phyloP scores from a whole-genome alignment of 225 moss, liverwort and hornwort genomes.

The Pleurozium schreberi region DNA sequence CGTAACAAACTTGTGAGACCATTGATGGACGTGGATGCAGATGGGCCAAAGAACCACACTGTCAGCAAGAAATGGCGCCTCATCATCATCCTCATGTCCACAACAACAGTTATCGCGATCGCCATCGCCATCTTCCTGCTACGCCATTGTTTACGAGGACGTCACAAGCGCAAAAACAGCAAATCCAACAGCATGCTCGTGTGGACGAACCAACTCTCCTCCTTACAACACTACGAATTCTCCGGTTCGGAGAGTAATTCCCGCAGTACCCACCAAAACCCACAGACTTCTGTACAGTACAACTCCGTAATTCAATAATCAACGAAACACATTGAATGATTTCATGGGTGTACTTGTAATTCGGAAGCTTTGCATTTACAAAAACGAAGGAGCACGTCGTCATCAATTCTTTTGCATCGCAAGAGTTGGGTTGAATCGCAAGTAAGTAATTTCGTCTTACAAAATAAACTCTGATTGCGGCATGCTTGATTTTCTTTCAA shows the following conservation, averaged over 20 bases:
- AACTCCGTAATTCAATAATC: too few relatives aligned
- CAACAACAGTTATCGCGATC: neutral
- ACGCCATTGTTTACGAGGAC: neutral
- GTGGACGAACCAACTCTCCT: constrained; percentile 38
- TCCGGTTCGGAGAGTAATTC: neutral
- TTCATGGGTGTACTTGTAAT: too few relatives aligned
- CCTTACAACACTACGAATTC: neutral
- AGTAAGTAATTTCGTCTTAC: too few relatives aligned
- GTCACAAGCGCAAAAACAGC: neutral
- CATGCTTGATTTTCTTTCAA: neutral
- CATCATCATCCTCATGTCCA: neutral
- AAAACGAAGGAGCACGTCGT: neutral
- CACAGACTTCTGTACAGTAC: too few relatives aligned
- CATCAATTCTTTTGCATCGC: neutral
- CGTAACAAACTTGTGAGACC: neutral
- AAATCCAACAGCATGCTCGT: constrained; percentile 6
- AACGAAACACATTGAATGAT: neutral
- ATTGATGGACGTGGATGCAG: neutral
- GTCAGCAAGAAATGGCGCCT: neutral
- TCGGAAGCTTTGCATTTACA: neutral
- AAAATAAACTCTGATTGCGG: neutral
- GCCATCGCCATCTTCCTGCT: neutral
- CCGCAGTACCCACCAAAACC: neutral
- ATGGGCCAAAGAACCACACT: neutral
- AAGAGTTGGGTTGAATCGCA: too few relatives aligned